Evolutionary conservation across 768 basidiomycete genomes (phyloP), one percentile per base, ranked within the genome.

Genomic region (Tulasnella sp.): DNA sequence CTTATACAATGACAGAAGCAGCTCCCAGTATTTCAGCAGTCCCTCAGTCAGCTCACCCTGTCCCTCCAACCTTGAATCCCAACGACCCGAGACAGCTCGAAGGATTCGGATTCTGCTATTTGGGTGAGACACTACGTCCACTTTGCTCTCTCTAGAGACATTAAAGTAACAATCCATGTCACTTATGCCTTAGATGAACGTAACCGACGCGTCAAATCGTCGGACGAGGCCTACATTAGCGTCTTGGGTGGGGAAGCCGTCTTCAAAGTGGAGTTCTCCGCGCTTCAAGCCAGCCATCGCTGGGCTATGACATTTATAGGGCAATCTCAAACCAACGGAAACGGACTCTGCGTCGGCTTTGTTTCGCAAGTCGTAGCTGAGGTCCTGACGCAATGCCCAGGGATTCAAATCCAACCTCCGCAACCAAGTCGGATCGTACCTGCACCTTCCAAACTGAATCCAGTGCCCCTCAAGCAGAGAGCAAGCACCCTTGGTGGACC

Each of bases 51-150:
- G 8, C 52, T 26, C 52, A 59, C 11, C 52, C 52, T 17, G 14
- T 39, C 3, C 52, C 17, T 59, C 26, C 32, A 19, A 26, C 35
- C 12, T 6, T 26, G n/a, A 34, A 14, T 35, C 22, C 62, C 32
- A 71, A 16, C 17, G 36, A 19, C 36, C 32, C 44, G 26, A 40
- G 35, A 62, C n/a, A 63, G n/a, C 35, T 72, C 4, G 37, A 62
- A 7, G 71, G 71, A n/a, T 72, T 72, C 39, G 71, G 40, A 8
- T 72, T 72, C 37, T 63, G 59, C 62, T 72, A 72, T 65, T 26
- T 72, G 26, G 62, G 71, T 72, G 26, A 62, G 71, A n/a, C n/a
- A n/a, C 63, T 40, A n/a, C 4, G 12, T 29, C 22, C 17, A 64
- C 64, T 14, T n/a, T 34, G 7, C 17, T 39, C n/a, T 19, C 14